A percentile compares a stretch with the other conserved stretches of the same genome.
Conservation (phyloP, 768 basidiomycete species). For the Rhodosporidiobolus odoratus region DNA sequence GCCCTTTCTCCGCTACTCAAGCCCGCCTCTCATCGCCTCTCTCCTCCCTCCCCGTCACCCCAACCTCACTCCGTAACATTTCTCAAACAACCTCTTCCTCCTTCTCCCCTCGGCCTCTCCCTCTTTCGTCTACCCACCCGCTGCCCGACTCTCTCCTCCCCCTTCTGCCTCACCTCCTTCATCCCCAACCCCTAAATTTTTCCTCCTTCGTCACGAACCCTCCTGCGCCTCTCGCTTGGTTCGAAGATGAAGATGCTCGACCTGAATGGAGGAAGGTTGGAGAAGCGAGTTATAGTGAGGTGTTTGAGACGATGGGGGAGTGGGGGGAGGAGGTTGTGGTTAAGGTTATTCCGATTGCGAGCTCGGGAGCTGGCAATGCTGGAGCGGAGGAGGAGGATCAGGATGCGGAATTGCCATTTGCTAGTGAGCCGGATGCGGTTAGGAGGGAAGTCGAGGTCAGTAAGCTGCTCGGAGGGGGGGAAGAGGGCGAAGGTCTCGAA, state of each 20-base stretch:
- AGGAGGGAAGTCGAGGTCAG: slow-evolving; percentile 42
- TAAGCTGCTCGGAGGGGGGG: slow-evolving; percentile 56
- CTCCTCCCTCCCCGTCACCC: background rate
- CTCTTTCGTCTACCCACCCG: background rate
- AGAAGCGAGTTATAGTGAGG: slow-evolving; percentile 94
- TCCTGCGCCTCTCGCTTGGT: slow-evolving; percentile 4
- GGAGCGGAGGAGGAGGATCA: slow-evolving; percentile 51
- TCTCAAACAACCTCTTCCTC: background rate
- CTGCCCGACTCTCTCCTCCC: background rate
- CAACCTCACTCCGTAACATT: background rate
- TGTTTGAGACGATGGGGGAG: slow-evolving; percentile 63
- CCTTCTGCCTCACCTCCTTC: slow-evolving; percentile 7
- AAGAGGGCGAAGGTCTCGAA: slow-evolving; percentile 50
- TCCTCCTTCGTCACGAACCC: slow-evolving; percentile 32
- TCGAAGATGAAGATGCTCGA: background rate
- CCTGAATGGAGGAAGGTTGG: slow-evolving; percentile 66
- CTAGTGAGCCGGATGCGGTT: slow-evolving; percentile 56
- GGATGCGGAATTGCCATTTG: slow-evolving; percentile 63
- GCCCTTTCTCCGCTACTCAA: background rate
- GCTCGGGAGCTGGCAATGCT: slow-evolving; percentile 14
- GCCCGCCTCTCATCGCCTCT: background rate
- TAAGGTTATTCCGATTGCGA: slow-evolving; percentile 70
- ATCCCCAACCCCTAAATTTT: slow-evolving; percentile 28
- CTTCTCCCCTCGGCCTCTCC: background rate
- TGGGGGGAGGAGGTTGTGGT: slow-evolving; percentile 67